Conservation (phyloP, 75 land plant species). For the Cryptomeria japonica region DNA sequence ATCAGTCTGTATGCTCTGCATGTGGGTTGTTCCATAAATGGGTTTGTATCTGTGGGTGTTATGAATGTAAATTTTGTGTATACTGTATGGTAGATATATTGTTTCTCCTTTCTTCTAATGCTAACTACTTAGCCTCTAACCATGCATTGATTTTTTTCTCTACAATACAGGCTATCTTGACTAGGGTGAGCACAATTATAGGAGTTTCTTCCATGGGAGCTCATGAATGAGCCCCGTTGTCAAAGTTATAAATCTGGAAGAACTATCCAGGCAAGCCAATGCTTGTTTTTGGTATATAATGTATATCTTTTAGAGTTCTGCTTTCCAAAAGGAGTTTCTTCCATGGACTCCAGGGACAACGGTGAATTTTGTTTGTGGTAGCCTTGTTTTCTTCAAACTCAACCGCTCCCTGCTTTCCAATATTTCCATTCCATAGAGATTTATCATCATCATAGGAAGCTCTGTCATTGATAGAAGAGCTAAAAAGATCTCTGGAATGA, state of each 20-base stretch:
- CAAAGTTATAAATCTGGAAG: constrained; percentile 51
- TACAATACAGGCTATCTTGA: constrained; percentile 50
- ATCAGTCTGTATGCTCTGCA: neutral
- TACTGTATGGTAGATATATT: neutral
- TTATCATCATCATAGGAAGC: neutral
- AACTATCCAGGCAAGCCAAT: constrained; percentile 41
- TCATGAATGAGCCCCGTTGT: constrained; percentile 89
- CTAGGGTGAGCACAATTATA: constrained; percentile 69
- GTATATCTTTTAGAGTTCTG: neutral
- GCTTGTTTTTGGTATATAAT: neutral
- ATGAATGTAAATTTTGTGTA: too few relatives aligned
- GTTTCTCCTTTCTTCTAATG: too few relatives aligned
- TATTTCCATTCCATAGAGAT: constrained; percentile 1
- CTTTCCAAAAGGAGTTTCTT: neutral
- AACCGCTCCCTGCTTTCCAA: neutral
- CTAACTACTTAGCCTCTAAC: neutral
- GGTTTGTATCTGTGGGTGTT: neutral
- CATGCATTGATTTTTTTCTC: neutral
- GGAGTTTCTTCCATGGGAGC: constrained; percentile 82
- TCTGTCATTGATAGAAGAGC: constrained; percentile 6
- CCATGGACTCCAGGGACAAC: neutral
- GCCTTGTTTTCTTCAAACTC: constrained; percentile 4
- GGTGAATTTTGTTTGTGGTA: neutral
- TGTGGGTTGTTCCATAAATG: neutral
- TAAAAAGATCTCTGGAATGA: neutral